Evolutionary conservation across 805 yeast genomes (phyloP), one percentile per base, ranked within the genome.

Genomic region (Yamadazyma nakazawae): DNA sequence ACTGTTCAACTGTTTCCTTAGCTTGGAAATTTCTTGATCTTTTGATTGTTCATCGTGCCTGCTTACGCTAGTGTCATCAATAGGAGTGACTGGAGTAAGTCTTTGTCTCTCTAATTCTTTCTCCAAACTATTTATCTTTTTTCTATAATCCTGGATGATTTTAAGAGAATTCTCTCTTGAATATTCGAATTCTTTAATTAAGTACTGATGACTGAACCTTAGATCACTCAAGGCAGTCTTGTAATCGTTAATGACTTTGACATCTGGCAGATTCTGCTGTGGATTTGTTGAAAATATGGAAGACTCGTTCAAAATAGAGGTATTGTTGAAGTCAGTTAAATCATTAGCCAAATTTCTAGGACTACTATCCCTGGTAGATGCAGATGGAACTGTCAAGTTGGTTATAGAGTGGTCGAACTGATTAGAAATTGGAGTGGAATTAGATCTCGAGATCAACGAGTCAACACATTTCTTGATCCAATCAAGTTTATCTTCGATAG

Each of bases 201-300:
- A 66, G 57, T 83, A 85, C 49, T 75, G 81, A 61, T 85, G 89
- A 2, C 89, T 85, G 58, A 85, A 78, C 53, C 84, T 82, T 43
- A 85, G 68, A 59, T 85, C 94, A 46, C 73, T 76, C 42, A 85
- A 66, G 0, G 90, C 89, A 0, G 85, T 79, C 52, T 73, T 75
- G 55, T 78, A 66, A 30, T 70, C 73, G 31, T 42, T 47, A 2
- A 49, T 12, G 21, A 47, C 21, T 18, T 44, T 48, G 16, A 19
- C 14, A 12, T 45, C 50, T 26, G 50, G 44, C 19, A 24, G 42
- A 2, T 40, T 12, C n/a, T 37, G 35, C 24, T 56, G 49, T 3
- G 68, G 64, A 10, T 63, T 54, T 10, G 54, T 49, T 3, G 69
- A 62, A 31, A 60, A 49, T 38, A 61, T 54, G 13, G 69, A 63